Evolutionary conservation across 139 green algal genomes (phyloP).

Genomic region (Picochlorum sp.): DNA sequence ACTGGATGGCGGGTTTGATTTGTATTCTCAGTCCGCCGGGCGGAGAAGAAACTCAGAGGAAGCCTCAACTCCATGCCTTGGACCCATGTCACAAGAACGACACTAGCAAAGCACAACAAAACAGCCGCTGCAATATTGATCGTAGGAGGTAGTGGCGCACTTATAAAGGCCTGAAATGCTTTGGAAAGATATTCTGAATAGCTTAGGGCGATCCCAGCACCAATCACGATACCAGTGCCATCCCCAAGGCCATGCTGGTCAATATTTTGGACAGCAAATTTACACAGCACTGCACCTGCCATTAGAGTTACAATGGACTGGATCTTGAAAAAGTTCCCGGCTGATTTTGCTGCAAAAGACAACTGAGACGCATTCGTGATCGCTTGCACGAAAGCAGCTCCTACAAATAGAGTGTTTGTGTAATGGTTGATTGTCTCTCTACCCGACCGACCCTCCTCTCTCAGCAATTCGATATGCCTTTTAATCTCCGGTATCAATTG

Average conservation of each 20-base stretch:
- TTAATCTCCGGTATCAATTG: constrained; percentile 10
- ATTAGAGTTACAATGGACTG: constrained; percentile 4
- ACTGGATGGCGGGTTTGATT: not conserved
- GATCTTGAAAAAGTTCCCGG: not conserved
- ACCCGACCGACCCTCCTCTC: constrained; percentile 10
- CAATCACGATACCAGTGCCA: constrained; percentile 16
- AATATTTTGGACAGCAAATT: constrained; percentile 1
- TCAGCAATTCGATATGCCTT: constrained; percentile 3
- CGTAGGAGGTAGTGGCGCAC: not conserved
- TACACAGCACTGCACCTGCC: constrained; percentile 15
- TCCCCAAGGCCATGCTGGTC: constrained; percentile 11
- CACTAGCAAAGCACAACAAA: not conserved
- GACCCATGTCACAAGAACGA: constrained; percentile 7
- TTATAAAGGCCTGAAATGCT: not conserved
- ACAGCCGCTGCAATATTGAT: not conserved
- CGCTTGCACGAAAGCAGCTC: constrained; percentile 10
- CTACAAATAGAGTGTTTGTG: constrained; percentile 7
- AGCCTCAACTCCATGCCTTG: constrained; percentile 21
- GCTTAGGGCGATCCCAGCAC: constrained; percentile 11
- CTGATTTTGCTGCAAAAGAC: not conserved
- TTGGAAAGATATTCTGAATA: not conserved
- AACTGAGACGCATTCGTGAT: not conserved
- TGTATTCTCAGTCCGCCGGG: not conserved
- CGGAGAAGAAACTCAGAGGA: constrained; percentile 17
- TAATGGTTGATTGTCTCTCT: constrained; percentile 13